Percentiles rank a stretch among this genome's conserved stretches.
These are phyloP conservation scores for Botryotinia narcissicola DNA, from an alignment of 2,329 filamentous ascomycete genomes.

Conservation along the genomic window DNA sequence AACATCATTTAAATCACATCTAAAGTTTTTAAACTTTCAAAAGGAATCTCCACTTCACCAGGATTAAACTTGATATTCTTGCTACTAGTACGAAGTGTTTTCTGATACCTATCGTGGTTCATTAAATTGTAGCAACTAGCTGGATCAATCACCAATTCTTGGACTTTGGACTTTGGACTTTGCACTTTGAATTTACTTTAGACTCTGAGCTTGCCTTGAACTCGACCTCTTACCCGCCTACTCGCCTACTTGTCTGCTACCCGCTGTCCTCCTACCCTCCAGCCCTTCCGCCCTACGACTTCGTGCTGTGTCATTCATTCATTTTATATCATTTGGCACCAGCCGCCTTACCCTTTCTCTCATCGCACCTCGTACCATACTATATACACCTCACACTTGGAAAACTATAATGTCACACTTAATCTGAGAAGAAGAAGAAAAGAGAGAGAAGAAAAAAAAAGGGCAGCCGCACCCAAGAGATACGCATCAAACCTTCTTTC, in stretches of 20 bases:
- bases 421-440: not conserved
- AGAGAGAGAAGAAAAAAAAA: not conserved
- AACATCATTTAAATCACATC: not conserved
- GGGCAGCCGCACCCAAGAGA: slow-evolving; percentile 1
- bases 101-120: not conserved
- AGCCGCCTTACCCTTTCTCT: not conserved
- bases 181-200: not conserved
- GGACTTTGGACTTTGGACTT: not conserved
- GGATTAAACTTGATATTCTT: not conserved
- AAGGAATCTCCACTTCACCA: slow-evolving; percentile 1
- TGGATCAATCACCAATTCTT: not conserved
- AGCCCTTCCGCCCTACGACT: not conserved
- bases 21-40: not conserved
- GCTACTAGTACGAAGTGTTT: not conserved
- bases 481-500: slow-evolving; percentile 10
- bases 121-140: not conserved
- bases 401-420: not conserved
- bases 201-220: not conserved
- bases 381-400: not conserved
- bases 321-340: not conserved
- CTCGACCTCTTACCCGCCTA: not conserved
- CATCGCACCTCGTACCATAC: slow-evolving; percentile 6
- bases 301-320: not conserved
- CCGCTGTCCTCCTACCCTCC: not conserved
- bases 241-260: not conserved